Evolutionary conservation across 495 filamentous ascomycete genomes (phyloP).

Genomic region (Neurospora sp.): DNA sequence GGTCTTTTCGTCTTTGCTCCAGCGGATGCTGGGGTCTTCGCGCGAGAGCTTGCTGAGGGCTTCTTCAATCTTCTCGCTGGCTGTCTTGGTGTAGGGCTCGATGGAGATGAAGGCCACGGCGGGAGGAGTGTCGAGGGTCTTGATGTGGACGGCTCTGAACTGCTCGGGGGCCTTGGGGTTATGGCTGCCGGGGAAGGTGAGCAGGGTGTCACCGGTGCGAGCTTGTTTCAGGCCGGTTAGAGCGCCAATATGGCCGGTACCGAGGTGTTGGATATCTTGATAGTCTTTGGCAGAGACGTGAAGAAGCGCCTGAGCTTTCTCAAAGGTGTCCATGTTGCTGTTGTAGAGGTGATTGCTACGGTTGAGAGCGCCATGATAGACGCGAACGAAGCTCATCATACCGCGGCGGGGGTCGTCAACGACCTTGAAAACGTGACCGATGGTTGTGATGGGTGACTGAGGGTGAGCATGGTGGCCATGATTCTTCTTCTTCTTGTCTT

Average conservation of each 20-base stretch:
- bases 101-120: slow-evolving; percentile 93
- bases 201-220: slow-evolving; percentile 85
- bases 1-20: slow-evolving; percentile 77
- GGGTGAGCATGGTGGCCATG: slow-evolving; percentile 24
- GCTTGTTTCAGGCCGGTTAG: slow-evolving; percentile 83
- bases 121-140: slow-evolving; percentile 81
- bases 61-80: slow-evolving; percentile 69
- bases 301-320: slow-evolving; percentile 70
- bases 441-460: slow-evolving; percentile 49
- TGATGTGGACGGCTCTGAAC: slow-evolving; percentile 66
- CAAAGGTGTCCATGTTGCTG: slow-evolving; percentile 71
- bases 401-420: slow-evolving; percentile 80
- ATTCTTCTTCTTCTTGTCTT: slow-evolving; percentile 41
- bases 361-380: slow-evolving; percentile 76
- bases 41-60: slow-evolving; percentile 66
- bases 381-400: slow-evolving; percentile 82
- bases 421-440: slow-evolving; percentile 94
- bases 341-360: slow-evolving; percentile 74
- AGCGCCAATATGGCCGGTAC: slow-evolving; percentile 90
- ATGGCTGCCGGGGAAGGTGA: slow-evolving; percentile 52
- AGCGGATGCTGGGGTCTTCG: slow-evolving; percentile 89
- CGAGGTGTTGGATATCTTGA: slow-evolving; percentile 69
- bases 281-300: slow-evolving; percentile 90
- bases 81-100: slow-evolving; percentile 69
- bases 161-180: slow-evolving; percentile 42